Percentiles rank a stretch among this genome's conserved stretches.
These are phyloP conservation scores for Leishmania major DNA, from an alignment of 208 protist genomes.

Conservation along the genomic window DNA sequence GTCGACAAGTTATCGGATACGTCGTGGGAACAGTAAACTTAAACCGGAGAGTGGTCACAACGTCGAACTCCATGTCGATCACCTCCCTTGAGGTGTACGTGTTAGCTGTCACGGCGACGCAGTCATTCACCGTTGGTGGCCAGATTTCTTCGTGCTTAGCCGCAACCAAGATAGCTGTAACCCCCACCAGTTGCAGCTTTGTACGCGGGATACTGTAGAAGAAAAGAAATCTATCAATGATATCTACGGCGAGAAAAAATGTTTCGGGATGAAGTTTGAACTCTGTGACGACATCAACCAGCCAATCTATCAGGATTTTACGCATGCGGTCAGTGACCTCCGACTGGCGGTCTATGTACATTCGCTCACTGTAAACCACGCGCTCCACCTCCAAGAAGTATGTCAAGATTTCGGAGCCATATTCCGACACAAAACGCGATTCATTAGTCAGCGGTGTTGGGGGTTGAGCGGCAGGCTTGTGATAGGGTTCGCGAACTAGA, in stretches of 20 bases:
- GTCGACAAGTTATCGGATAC: constrained; percentile 63
- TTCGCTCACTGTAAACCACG: constrained; percentile 41
- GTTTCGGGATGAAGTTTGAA: constrained; percentile 96
- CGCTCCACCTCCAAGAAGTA: constrained; percentile 76
- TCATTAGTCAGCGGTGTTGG: constrained; percentile 3
- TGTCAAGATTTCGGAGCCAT: constrained; percentile 68
- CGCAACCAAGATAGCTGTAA: constrained; percentile 86
- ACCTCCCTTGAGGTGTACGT: constrained; percentile 85
- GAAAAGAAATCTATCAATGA: constrained; percentile 95
- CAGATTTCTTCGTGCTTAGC: constrained; percentile 93
- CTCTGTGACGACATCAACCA: constrained; percentile 95
- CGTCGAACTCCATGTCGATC: constrained; percentile 76
- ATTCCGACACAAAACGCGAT: constrained; percentile 36
- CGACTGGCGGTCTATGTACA: constrained; percentile 73
- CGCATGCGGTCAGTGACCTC: constrained; percentile 96
- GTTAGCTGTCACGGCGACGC: constrained; percentile 92
- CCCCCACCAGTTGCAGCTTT: constrained; percentile 90
- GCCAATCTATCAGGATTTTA: constrained; percentile 97
- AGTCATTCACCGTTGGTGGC: constrained; percentile 91
- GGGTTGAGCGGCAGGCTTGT: constrained; percentile 8
- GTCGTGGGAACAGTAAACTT: constrained; percentile 78
- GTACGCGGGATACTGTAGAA: constrained; percentile 48
- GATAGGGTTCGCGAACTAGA: constrained; percentile 17
- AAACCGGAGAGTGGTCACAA: constrained; percentile 64
- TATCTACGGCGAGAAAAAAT: constrained; percentile 96